Evolutionary conservation across 106 monocot genomes (phyloP).

Genomic region (Cymbidium sinense): DNA sequence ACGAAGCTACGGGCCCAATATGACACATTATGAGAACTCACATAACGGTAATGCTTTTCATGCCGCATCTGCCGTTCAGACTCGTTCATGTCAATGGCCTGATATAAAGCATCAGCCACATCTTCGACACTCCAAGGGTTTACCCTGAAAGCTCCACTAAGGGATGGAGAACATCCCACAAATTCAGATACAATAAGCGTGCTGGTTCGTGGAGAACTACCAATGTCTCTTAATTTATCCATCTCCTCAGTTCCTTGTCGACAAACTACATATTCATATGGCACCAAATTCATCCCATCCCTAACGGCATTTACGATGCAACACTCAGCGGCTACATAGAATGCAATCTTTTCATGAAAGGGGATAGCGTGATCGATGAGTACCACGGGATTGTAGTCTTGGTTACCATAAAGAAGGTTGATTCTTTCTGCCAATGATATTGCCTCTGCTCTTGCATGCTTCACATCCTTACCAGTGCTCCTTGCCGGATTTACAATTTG

Average conservation of each 20-base stretch:
- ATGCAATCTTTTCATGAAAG: constrained; percentile 53
- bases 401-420: constrained; percentile 27
- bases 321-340: constrained; percentile 45
- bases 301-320: constrained; percentile 65
- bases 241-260: constrained; percentile 44
- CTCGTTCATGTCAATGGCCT: constrained; percentile 21
- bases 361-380: constrained; percentile 41
- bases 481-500: constrained; percentile 54
- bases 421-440: constrained; percentile 37
- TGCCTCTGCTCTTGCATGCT: constrained; percentile 35
- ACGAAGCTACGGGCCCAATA: constrained; percentile 48
- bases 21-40: constrained; percentile 43
- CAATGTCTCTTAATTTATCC: constrained; percentile 33
- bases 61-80: constrained; percentile 42
- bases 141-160: constrained; percentile 49
- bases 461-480: constrained; percentile 43
- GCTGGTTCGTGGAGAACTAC: constrained; percentile 15
- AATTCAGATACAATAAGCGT: constrained; percentile 53
- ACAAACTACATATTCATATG: constrained; percentile 54
- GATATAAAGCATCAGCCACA: constrained; percentile 45
- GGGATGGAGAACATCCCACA: constrained; percentile 60
- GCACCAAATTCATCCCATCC: constrained; percentile 71
- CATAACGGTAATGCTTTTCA: constrained; percentile 56
- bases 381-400: constrained; percentile 38
- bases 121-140: constrained; percentile 56